Conservation (phyloP, 768 basidiomycete species). For the Collybiopsis luxurians region DNA sequence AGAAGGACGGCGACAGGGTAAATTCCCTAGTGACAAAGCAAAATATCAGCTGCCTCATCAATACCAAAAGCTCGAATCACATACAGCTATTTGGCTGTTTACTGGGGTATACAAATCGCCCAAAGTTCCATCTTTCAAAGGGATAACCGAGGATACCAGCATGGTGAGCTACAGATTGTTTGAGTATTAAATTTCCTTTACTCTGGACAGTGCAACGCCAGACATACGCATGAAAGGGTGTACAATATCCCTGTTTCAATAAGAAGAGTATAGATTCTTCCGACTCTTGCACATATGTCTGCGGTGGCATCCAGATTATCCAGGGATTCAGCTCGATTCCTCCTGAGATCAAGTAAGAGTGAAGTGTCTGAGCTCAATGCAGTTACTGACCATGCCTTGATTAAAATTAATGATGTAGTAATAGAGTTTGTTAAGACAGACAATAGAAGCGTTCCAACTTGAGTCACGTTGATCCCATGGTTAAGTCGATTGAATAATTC, state of each 20-base stretch:
- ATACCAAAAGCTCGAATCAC: background rate
- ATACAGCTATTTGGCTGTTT: slow-evolving; percentile 13
- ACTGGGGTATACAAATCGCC: slow-evolving; percentile 14
- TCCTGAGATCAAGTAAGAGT: background rate
- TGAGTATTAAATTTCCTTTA: background rate
- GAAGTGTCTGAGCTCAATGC: no score
- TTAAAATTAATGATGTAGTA: slow-evolving; percentile 9
- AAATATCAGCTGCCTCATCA: background rate
- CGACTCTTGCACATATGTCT: background rate
- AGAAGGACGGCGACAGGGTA: slow-evolving; percentile 8
- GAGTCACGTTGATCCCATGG: slow-evolving; percentile 10
- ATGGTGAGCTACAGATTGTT: slow-evolving; percentile 3
- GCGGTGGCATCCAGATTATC: background rate
- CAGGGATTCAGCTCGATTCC: background rate
- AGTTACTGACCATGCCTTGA: slow-evolving; percentile 11
- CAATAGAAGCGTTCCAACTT: slow-evolving; percentile 5
- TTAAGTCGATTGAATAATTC: background rate
- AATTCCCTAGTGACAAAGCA: background rate
- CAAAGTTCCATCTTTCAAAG: slow-evolving; percentile 8
- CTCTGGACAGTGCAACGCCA: background rate
- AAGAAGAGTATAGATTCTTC: background rate
- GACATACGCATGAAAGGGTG: no score
- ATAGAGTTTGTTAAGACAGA: slow-evolving; percentile 14
- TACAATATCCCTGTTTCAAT: background rate
- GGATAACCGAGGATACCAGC: slow-evolving; percentile 7